Evolutionary conservation across 2,329 filamentous ascomycete genomes (phyloP), one percentile per base, ranked within the genome.

Genomic region (Penicillium vulpinum): DNA sequence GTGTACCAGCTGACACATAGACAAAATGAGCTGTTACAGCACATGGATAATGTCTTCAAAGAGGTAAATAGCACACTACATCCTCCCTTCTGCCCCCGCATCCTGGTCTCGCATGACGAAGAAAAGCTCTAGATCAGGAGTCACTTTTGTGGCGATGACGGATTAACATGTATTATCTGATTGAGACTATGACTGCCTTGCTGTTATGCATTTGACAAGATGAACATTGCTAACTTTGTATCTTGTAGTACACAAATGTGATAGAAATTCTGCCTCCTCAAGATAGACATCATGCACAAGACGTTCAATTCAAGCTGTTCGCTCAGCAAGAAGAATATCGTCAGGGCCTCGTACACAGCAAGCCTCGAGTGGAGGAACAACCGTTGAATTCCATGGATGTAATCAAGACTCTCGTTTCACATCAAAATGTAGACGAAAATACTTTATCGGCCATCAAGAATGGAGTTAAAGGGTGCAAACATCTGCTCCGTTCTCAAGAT

Each of bases 91-190:
- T 16, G 28, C 41, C 10, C 24, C 44, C 33, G 49, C 41, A 50
- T 53, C 48, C 41, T 47, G 61, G 66, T 72, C 69, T 75, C 71
- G 68, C 61, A 77, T 81, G 79, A 82, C 74, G 81, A 82, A 6
- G 73, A 78, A 74, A 77, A 91, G 88, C 88, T 91, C 88, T 91
- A 91, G 88, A 91, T 89, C 88, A 88, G 81, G 83, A 90, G 86
- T 81, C 84, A 78, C 81, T 62, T 68, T 62, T 75, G 80, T 79
- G 81, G 78, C 80, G 70, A 76, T 84, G 88, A 89, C 81, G 80
- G 86, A 89, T 75, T 84, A 75, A 73, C 77, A 81, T 81, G 74
- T 81, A 80, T 81, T 78, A 78, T 74, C 78, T 80, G 79, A 81
- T 47, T 68, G 73, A 75, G 78, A 80, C 63, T 68, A 61, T 44